Conservation (phyloP, 257 asterid species). For the Plectranthus barbatus region DNA sequence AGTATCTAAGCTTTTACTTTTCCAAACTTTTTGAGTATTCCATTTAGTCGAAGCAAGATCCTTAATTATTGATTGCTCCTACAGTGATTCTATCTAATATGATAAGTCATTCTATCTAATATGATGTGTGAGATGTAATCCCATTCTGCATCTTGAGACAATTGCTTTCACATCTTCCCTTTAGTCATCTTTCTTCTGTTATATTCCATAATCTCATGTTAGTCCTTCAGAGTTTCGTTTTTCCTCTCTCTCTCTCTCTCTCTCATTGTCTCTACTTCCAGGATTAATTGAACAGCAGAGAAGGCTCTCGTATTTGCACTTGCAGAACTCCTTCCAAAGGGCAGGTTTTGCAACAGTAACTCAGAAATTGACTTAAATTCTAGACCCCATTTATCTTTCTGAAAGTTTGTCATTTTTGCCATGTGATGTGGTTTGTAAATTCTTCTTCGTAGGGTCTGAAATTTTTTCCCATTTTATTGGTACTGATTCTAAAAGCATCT, state of each 20-base stretch:
- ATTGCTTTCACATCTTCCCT: neutral
- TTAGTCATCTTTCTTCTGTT: neutral
- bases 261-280: neutral
- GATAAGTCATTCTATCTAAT: no score
- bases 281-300: constrained; percentile 17
- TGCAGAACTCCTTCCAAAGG: neutral
- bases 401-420: neutral
- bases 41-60: constrained; percentile 16
- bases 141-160: no score
- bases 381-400: neutral
- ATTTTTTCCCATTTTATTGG: no score
- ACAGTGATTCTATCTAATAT: no score
- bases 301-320: neutral
- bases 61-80: no score
- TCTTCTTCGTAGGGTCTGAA: no score
- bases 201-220: no score
- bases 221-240: neutral
- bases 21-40: constrained; percentile 37
- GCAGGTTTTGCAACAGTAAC: neutral
- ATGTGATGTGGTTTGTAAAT: neutral
- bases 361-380: neutral
- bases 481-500: no score
- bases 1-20: constrained; percentile 40
- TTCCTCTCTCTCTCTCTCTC: no score
- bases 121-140: no score